These are phyloP conservation scores for Acacia confusa DNA, from an alignment of 306 rosid genomes.

Conservation along the genomic window DNA sequence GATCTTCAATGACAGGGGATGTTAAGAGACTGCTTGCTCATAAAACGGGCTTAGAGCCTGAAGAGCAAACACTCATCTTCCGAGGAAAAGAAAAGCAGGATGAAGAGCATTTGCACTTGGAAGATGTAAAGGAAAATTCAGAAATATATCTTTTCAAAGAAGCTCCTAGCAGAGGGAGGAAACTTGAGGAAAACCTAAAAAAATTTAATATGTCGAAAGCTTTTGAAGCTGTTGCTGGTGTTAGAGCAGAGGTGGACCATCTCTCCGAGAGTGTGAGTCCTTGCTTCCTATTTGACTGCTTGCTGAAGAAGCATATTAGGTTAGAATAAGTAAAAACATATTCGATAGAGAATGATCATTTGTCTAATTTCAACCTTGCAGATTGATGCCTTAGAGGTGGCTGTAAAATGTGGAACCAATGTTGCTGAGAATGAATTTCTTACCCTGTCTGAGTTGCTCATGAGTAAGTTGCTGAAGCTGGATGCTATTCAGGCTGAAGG, in stretches of 20 bases:
- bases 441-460: constrained; percentile 68
- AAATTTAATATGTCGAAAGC: constrained; percentile 51
- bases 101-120: constrained; percentile 59
- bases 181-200: constrained; percentile 47
- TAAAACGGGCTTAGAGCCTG: constrained; percentile 63
- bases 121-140: constrained; percentile 75
- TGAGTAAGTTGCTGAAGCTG: constrained; percentile 82
- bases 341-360: constrained; percentile 8
- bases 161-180: constrained; percentile 48
- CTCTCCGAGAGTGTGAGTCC: constrained; percentile 73
- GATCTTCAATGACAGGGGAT: constrained; percentile 58
- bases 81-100: constrained; percentile 71
- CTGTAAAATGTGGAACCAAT: constrained; percentile 62
- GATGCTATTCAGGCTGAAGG: constrained; percentile 87
- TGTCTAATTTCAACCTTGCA: constrained; percentile 29
- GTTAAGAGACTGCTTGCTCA: constrained; percentile 55
- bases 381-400: constrained; percentile 75
- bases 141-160: constrained; percentile 60
- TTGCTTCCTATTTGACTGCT: neutral
- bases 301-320: neutral
- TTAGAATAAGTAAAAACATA: neutral
- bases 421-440: constrained; percentile 71
- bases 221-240: constrained; percentile 57
- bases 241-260: constrained; percentile 70
- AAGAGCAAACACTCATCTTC: constrained; percentile 68